Evolutionary conservation across 257 asterid genomes (phyloP).

Genomic region (Linaria vulgaris): DNA sequence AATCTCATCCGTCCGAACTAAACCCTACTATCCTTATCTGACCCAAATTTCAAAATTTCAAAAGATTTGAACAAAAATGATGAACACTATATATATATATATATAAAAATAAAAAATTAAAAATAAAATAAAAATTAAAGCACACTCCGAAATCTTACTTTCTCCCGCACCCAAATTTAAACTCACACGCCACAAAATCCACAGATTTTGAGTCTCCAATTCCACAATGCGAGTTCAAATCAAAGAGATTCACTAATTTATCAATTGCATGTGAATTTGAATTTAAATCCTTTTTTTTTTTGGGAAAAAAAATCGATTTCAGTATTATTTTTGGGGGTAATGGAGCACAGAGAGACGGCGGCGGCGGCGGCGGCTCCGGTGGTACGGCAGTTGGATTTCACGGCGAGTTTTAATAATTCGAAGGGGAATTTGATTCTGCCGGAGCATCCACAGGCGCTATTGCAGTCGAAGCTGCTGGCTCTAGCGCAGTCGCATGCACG

Average conservation of each 20-base stretch:
- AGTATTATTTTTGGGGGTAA: conserved; percentile 18
- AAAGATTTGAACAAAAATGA: not conserved
- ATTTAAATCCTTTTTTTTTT: not conserved
- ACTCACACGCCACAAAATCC: too few relatives aligned
- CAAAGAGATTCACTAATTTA: not conserved
- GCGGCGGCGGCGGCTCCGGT: conserved; percentile 23
- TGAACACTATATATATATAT: too few relatives aligned
- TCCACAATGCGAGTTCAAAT: not conserved
- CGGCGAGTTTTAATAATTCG: conserved; percentile 14
- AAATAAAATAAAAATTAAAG: too few relatives aligned
- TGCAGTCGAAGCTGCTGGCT: conserved; percentile 47
- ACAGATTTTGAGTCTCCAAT: not conserved
- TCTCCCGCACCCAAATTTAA: too few relatives aligned
- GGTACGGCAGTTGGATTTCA: conserved; percentile 45
- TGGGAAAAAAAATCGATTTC: too few relatives aligned
- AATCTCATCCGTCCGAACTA: not conserved
- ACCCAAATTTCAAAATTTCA: not conserved
- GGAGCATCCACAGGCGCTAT: conserved; percentile 50
- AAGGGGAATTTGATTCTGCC: conserved; percentile 39
- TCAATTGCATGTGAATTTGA: not conserved
- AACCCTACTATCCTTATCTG: not conserved
- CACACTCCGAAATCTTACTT: too few relatives aligned
- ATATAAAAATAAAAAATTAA: not conserved
- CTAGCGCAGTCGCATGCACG: conserved; percentile 36
- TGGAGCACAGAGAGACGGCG: conserved; percentile 43